Percentiles rank a stretch among this genome's conserved stretches.
Conservation (phyloP, 1,139 yeast genomes). For the Suhomyces bokatorum region DNA sequence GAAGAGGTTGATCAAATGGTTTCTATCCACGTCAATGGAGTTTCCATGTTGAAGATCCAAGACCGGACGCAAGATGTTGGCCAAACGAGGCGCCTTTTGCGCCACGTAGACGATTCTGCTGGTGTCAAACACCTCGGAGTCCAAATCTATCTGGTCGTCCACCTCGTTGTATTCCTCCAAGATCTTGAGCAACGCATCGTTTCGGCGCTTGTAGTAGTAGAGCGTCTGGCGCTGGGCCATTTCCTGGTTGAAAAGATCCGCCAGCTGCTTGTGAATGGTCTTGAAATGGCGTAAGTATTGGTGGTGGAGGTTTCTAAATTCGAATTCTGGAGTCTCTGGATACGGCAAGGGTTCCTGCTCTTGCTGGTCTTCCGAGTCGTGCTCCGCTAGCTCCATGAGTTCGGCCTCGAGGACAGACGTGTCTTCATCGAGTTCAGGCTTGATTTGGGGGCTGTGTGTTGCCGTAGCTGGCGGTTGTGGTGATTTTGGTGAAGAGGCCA, state of each 20-base stretch:
- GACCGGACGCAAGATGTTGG: slow-evolving; percentile 5
- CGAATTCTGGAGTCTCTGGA: slow-evolving; percentile 12
- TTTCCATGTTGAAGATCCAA: slow-evolving; percentile 7
- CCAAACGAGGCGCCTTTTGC: slow-evolving; percentile 10
- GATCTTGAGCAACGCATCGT: slow-evolving; percentile 38
- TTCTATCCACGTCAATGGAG: slow-evolving; percentile 10
- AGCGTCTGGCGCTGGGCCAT: slow-evolving; percentile 37
- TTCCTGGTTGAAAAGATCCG: slow-evolving; percentile 32
- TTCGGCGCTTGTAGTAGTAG: slow-evolving; percentile 37
- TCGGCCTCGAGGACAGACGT: no score
- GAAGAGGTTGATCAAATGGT: slow-evolving; percentile 18
- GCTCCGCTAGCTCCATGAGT: neutral
- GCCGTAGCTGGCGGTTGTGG: neutral
- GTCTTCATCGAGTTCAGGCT: neutral
- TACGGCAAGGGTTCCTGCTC: slow-evolving; percentile 4
- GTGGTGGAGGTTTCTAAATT: slow-evolving; percentile 28
- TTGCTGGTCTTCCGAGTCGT: slow-evolving; percentile 1
- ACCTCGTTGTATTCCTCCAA: slow-evolving; percentile 23
- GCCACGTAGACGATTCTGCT: slow-evolving; percentile 1
- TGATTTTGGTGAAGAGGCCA: neutral
- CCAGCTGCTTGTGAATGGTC: slow-evolving; percentile 25
- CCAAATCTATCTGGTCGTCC: slow-evolving; percentile 2
- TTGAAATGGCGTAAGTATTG: slow-evolving; percentile 30
- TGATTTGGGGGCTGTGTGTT: neutral
- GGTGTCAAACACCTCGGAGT: neutral